Conservation (phyloP, 345 rosid genomes). For the Citrus reticulata region DNA sequence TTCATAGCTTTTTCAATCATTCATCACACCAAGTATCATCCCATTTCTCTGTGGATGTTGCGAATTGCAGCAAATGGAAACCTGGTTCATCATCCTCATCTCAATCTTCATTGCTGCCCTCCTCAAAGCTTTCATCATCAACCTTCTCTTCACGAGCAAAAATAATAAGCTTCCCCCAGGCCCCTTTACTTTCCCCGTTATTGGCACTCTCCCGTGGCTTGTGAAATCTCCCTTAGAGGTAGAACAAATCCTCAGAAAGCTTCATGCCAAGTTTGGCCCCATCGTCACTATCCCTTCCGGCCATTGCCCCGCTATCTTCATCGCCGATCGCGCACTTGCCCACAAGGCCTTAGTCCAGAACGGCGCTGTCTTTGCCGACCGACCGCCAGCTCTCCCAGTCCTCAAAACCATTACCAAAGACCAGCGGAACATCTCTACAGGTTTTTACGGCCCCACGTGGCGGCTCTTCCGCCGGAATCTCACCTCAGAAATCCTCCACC, state of each 20-base stretch:
- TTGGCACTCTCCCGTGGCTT: conserved; percentile 4
- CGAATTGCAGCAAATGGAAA: conserved; percentile 5
- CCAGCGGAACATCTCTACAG: conserved; percentile 10
- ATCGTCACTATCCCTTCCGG: conserved; percentile 11
- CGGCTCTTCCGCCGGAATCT: conserved; percentile 12
- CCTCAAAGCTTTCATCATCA: conserved; percentile 1
- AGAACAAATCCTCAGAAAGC: conserved; percentile 4
- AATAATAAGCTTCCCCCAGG: conserved; percentile 18
- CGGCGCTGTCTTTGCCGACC: neutral
- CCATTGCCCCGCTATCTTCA: conserved; percentile 13
- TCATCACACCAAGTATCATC: no score
- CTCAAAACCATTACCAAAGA: neutral
- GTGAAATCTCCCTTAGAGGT: neutral
- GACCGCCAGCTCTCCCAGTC: neutral
- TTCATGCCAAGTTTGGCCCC: conserved; percentile 17
- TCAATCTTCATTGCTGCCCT: neutral
- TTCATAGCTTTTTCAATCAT: no score
- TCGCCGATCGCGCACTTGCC: conserved; percentile 18
- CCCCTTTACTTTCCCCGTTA: conserved; percentile 10
- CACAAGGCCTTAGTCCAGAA: conserved; percentile 20
- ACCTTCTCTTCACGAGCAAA: neutral
- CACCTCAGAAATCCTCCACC: neutral
- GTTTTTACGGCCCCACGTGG: conserved; percentile 24
- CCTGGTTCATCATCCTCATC: conserved; percentile 7
- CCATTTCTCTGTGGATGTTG: neutral